Conservation (phyloP, 2,329 filamentous ascomycete species). For the Aspergillus sp. region DNA sequence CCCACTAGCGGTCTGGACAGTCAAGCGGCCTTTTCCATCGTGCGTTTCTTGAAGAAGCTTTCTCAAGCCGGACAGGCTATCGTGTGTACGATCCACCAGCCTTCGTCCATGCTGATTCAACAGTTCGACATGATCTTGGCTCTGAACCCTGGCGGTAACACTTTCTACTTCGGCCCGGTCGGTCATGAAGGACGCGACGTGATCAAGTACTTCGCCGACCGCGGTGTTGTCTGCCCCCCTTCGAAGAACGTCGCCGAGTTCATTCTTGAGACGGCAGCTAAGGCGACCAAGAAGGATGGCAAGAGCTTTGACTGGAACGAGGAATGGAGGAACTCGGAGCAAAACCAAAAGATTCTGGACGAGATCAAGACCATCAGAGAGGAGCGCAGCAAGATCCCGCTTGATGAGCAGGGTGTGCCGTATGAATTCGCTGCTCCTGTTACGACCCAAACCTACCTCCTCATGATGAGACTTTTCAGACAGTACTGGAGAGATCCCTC, state of each 20-base stretch:
- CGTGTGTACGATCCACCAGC: conserved; percentile 74
- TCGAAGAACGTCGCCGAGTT: conserved; percentile 68
- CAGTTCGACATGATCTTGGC: conserved; percentile 74
- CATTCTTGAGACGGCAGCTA: conserved; percentile 66
- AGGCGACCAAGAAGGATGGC: conserved; percentile 57
- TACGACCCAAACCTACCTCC: conserved; percentile 62
- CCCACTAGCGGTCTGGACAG: conserved; percentile 71
- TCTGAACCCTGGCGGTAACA: conserved; percentile 68
- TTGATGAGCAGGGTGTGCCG: conserved; percentile 42
- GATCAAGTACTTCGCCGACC: conserved; percentile 67
- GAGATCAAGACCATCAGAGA: conserved; percentile 68
- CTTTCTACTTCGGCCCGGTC: conserved; percentile 73
- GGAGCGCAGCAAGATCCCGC: conserved; percentile 55
- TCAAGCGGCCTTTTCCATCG: conserved; percentile 68
- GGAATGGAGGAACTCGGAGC: conserved; percentile 68
- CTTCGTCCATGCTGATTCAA: conserved; percentile 67
- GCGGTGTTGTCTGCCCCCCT: conserved; percentile 67
- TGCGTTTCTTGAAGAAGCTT: conserved; percentile 69
- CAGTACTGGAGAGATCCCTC: conserved; percentile 76
- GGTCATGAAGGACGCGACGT: conserved; percentile 67
- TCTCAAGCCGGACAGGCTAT: conserved; percentile 69
- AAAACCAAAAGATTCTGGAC: conserved; percentile 59
- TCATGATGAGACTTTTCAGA: conserved; percentile 70
- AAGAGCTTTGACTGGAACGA: conserved; percentile 70
- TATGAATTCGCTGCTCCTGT: conserved; percentile 69